Evolutionary conservation across 495 filamentous ascomycete genomes (phyloP).

Genomic region (Penicillium subrubescens): DNA sequence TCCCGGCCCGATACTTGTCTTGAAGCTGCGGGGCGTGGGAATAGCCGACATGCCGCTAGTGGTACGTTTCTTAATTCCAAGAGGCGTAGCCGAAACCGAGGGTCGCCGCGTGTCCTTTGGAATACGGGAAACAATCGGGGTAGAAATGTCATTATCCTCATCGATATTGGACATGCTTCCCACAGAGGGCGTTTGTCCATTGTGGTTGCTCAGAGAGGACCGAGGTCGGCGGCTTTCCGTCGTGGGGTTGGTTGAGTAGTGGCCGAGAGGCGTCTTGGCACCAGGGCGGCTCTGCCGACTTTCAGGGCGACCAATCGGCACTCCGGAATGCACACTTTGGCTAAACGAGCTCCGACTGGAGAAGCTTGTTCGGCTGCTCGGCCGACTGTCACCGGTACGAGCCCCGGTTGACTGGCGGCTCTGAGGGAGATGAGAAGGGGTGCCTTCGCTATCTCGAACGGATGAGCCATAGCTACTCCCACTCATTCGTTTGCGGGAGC

Average conservation of each 20-base stretch:
- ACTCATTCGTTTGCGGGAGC: constrained; percentile 64
- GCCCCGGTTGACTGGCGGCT: constrained; percentile 55
- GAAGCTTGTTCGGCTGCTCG: constrained; percentile 51
- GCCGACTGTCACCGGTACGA: constrained; percentile 45
- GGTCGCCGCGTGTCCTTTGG: constrained; percentile 35
- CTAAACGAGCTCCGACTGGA: constrained; percentile 49
- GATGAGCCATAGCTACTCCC: constrained; percentile 64
- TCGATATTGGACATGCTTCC: constrained; percentile 48
- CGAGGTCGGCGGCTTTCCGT: constrained; percentile 50
- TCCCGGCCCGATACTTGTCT: constrained; percentile 50
- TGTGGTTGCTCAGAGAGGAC: constrained; percentile 50
- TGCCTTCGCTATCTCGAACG: constrained; percentile 46
- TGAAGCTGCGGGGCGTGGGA: constrained; percentile 52
- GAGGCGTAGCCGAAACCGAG: constrained; percentile 38
- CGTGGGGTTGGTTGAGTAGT: constrained; percentile 48
- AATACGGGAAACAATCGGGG: constrained; percentile 35
- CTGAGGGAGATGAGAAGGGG: constrained; percentile 46
- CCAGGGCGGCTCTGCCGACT: constrained; percentile 70
- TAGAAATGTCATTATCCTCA: constrained; percentile 42
- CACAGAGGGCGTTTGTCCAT: constrained; percentile 32
- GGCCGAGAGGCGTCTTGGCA: constrained; percentile 63
- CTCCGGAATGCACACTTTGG: constrained; percentile 40
- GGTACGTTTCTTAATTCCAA: constrained; percentile 50
- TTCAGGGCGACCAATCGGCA: constrained; percentile 53
- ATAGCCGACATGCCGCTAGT: constrained; percentile 55